phyloP scores from a whole-genome alignment of 2,329 filamentous ascomycete species.

The Botrytis byssoidea region DNA sequence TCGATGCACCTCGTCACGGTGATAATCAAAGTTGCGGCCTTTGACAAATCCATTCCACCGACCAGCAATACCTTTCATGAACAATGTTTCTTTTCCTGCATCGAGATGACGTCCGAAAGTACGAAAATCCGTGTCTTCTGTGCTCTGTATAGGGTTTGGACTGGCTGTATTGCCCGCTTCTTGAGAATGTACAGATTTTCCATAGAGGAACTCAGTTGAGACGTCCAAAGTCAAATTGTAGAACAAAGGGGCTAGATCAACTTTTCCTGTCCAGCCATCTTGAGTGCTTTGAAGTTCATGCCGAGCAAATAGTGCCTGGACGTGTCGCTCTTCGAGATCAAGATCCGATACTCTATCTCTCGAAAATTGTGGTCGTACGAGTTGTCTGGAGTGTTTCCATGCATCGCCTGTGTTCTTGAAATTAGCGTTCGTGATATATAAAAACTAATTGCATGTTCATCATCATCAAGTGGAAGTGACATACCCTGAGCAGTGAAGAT shows the following conservation, averaged over 20 bases:
- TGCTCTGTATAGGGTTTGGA: constrained; percentile 10
- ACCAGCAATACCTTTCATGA: constrained; percentile 8
- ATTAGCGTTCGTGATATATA: background rate
- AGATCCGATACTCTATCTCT: constrained; percentile 47
- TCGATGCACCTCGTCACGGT: constrained; percentile 1
- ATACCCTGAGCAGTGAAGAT: constrained; percentile 28
- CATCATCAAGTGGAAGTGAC: background rate
- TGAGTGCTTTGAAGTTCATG: constrained; percentile 21
- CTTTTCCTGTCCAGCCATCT: constrained; percentile 41
- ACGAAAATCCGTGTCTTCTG: background rate
- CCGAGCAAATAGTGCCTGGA: constrained; percentile 35
- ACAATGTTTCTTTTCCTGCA: constrained; percentile 7
- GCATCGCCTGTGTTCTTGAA: constrained; percentile 19
- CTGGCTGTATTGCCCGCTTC: constrained; percentile 25
- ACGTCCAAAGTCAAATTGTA: constrained; percentile 65
- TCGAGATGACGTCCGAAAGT: constrained; percentile 7
- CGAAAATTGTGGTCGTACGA: constrained; percentile 45
- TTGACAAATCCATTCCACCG: background rate
- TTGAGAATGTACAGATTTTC: constrained; percentile 41
- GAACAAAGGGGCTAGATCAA: constrained; percentile 62
- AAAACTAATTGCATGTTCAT: no score
- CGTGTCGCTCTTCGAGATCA: constrained; percentile 44
- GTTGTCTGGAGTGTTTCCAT: constrained; percentile 42
- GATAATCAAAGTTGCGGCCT: constrained; percentile 1
- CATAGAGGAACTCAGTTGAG: constrained; percentile 65